These are phyloP conservation scores for Pseudogymnoascus sp. DNA, from an alignment of 2,329 filamentous ascomycete species.

Conservation along the genomic window DNA sequence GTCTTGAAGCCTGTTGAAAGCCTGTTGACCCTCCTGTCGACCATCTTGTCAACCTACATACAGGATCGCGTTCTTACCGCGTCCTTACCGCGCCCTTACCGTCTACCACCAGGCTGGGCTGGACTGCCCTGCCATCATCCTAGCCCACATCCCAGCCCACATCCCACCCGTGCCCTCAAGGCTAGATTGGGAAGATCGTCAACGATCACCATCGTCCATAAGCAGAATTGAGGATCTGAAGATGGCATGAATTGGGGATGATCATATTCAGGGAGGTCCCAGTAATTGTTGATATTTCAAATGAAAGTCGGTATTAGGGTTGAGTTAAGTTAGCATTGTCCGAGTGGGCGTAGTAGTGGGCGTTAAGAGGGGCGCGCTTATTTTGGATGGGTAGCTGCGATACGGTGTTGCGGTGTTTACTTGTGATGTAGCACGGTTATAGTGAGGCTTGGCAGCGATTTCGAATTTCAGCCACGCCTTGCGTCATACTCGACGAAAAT, in stretches of 20 bases:
- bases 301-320: not conserved
- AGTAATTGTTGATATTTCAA: not conserved
- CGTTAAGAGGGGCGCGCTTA: not conserved
- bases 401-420: not conserved
- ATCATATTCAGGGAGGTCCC: not conserved
- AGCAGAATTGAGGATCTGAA: not conserved
- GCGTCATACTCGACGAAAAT: not conserved
- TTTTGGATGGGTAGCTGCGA: not conserved
- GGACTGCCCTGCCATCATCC: not conserved
- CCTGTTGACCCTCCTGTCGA: not conserved
- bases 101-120: not conserved
- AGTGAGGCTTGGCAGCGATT: not conserved
- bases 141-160: no score
- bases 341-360: not conserved
- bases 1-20: not conserved
- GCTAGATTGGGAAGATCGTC: not conserved
- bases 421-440: not conserved
- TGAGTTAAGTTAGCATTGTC: not conserved
- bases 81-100: no score
- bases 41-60: not conserved
- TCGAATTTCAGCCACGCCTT: not conserved
- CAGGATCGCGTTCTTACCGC: not conserved
- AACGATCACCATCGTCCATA: not conserved
- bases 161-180: not conserved
- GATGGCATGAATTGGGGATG: not conserved